Conservation (phyloP, 495 filamentous ascomycete species). For the Penicillium chermesinum region DNA sequence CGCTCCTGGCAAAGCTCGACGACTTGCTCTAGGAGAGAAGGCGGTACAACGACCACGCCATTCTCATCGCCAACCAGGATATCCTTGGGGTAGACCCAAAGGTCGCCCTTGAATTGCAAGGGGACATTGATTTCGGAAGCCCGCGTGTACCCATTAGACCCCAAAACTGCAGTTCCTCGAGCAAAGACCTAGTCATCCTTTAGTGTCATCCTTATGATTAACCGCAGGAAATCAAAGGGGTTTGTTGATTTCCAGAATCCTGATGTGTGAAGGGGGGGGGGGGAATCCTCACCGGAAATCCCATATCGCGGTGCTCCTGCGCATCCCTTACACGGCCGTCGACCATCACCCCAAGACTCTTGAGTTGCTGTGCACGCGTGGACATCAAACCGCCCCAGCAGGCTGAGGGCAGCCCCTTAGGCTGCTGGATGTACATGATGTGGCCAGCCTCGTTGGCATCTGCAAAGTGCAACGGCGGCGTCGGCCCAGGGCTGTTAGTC, state of each 20-base stretch:
- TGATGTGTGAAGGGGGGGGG: background rate
- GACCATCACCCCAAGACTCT: slow-evolving; percentile 7
- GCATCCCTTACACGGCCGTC: slow-evolving; percentile 13
- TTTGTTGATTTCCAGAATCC: background rate
- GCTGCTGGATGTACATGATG: slow-evolving; percentile 22
- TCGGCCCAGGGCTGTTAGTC: slow-evolving; percentile 18
- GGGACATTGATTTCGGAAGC: slow-evolving; percentile 17
- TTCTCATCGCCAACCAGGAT: slow-evolving; percentile 16
- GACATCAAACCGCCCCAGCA: slow-evolving; percentile 20
- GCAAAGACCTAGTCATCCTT: slow-evolving; percentile 14
- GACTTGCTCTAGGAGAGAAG: slow-evolving; percentile 13
- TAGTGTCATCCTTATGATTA: background rate
- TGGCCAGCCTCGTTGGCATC: slow-evolving; percentile 17
- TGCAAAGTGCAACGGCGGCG: slow-evolving; percentile 14
- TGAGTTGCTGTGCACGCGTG: slow-evolving; percentile 13
- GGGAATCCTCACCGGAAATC: slow-evolving; percentile 6
- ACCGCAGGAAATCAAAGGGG: background rate
- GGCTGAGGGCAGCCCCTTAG: slow-evolving; percentile 13
- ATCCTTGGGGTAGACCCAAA: slow-evolving; percentile 12
- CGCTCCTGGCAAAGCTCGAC: slow-evolving; percentile 16
- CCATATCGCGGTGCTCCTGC: slow-evolving; percentile 13
- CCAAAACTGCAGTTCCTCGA: slow-evolving; percentile 10
- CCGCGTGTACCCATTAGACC: slow-evolving; percentile 16
- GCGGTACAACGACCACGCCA: slow-evolving; percentile 13
- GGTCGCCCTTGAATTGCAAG: slow-evolving; percentile 12